Evolutionary conservation across 768 basidiomycete genomes (phyloP).

Genomic region (Mycena capillaripes): DNA sequence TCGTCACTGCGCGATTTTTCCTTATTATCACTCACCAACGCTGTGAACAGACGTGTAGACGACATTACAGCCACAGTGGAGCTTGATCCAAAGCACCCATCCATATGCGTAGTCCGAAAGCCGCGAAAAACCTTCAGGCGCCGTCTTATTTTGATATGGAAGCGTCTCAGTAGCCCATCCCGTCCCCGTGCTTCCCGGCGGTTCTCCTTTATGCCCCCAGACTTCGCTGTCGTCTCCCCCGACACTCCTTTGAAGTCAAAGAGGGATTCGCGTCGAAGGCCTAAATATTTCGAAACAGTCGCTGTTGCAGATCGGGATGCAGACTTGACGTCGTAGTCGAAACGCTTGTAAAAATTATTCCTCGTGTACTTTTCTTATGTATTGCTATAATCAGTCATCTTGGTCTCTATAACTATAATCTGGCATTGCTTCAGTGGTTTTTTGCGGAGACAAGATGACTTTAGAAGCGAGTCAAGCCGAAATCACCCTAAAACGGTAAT

Average conservation of each 20-base stretch:
- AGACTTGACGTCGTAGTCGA: not conserved
- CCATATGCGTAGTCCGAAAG: slow-evolving; percentile 15
- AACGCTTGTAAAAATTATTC: not conserved
- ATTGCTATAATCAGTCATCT: no score
- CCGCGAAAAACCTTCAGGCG: slow-evolving; percentile 39
- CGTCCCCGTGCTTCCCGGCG: slow-evolving; percentile 42
- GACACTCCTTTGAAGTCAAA: slow-evolving; percentile 11
- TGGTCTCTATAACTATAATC: no score
- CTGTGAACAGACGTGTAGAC: slow-evolving; percentile 7
- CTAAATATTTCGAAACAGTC: slow-evolving; percentile 13
- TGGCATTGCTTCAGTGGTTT: no score
- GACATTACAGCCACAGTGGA: slow-evolving; percentile 4
- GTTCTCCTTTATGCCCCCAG: slow-evolving; percentile 52
- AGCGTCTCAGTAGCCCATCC: slow-evolving; percentile 42
- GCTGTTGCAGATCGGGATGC: not conserved
- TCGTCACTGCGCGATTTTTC: not conserved
- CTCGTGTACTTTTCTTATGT: slow-evolving; percentile 1
- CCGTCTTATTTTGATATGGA: slow-evolving; percentile 48
- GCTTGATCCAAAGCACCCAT: slow-evolving; percentile 14
- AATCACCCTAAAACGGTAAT: not conserved
- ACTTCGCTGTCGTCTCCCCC: slow-evolving; percentile 45
- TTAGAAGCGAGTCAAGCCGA: not conserved
- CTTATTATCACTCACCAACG: not conserved
- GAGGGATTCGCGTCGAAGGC: slow-evolving; percentile 24
- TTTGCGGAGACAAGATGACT: not conserved